Evolutionary conservation across 2,329 filamentous ascomycete species (phyloP).

Genomic region (Clonostachys chloroleuca): DNA sequence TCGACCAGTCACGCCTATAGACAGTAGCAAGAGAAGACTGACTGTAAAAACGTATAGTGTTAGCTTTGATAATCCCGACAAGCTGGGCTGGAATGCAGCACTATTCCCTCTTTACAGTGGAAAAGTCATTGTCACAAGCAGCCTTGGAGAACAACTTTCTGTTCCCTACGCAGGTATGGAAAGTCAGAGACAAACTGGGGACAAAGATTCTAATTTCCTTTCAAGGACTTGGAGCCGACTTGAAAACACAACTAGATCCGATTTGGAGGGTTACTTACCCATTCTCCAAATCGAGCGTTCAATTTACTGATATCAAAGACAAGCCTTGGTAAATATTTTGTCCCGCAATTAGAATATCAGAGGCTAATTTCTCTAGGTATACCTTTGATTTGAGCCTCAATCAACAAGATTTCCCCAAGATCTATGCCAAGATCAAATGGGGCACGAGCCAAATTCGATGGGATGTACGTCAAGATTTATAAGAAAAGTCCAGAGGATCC

Average conservation of each 20-base stretch:
- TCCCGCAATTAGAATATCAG: too few relatives aligned
- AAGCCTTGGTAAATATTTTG: not conserved
- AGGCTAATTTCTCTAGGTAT: not conserved
- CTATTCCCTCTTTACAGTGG: conserved; percentile 26
- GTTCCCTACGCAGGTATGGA: conserved; percentile 17
- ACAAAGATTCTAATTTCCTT: too few relatives aligned
- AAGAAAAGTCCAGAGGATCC: too few relatives aligned
- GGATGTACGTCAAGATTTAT: conserved; percentile 2
- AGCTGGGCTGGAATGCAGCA: conserved; percentile 15
- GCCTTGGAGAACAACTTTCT: conserved; percentile 20
- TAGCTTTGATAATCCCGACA: conserved; percentile 18
- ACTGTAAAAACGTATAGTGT: conserved; percentile 1
- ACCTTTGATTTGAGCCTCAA: conserved; percentile 6
- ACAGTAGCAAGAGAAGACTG: too few relatives aligned
- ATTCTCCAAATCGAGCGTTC: conserved; percentile 1
- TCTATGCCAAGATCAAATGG: conserved; percentile 11
- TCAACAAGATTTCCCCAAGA: conserved; percentile 9
- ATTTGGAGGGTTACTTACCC: conserved; percentile 9
- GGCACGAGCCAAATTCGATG: conserved; percentile 12
- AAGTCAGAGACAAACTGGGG: too few relatives aligned
- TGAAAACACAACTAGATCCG: conserved; percentile 9
- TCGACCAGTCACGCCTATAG: too few relatives aligned
- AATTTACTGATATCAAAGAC: not conserved
- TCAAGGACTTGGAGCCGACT: conserved; percentile 10
- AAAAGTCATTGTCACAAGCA: conserved; percentile 20